Base-by-base conservation (phyloP, 768 basidiomycete genomes). In the Termitomyces heimii region DNA sequence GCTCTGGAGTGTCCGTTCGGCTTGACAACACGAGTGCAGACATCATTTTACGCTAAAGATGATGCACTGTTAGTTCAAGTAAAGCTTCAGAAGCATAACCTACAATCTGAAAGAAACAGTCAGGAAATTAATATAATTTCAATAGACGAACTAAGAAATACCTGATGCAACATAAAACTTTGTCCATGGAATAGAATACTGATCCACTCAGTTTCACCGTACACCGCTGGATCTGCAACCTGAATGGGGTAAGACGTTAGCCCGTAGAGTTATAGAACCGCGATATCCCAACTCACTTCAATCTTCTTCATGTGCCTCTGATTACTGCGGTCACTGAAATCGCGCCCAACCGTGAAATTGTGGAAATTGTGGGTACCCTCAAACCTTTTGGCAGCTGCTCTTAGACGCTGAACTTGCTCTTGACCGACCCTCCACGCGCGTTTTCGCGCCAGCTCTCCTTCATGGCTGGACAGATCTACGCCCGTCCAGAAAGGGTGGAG, bases 121-220 rank as follows among this genome's bases (percentile, higher is more conserved):
- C 24, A 28, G 22, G 10, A 26, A 39, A 10, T 39, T 14, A 2
- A 13, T 9, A 24, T n/a, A 48, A 32, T 7, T 29, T n/a, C 18
- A 20, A 52, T 20, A n/a, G 37, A 18, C 4, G 9, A 14, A 52
- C 8, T 12, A 10, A 39, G n/a, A 2, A 28, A 37, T 65, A 94
- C 94, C 78, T 99, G 97, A 70, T 99, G 96, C 54, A 99, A 73
- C 97, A 99, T 98, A 71, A 99, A 99, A 64, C 92, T 94, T 71
- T 99, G 97, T 0, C 96, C 97, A 67, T 98, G 94, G 68, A 97
- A 89, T 58, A 89, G 76, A 20, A 98, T 86, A 45, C 89, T 89
- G 44, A 98, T 83, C 95, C 96, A 98, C 67, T 99, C 96, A 2
- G 90, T 95, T 39, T 86, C 86, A 22, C 91, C 93, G 60, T 93